These are phyloP conservation scores for Trichoderma gracile DNA, from an alignment of 2,329 filamentous ascomycete genomes.

Conservation along the genomic window DNA sequence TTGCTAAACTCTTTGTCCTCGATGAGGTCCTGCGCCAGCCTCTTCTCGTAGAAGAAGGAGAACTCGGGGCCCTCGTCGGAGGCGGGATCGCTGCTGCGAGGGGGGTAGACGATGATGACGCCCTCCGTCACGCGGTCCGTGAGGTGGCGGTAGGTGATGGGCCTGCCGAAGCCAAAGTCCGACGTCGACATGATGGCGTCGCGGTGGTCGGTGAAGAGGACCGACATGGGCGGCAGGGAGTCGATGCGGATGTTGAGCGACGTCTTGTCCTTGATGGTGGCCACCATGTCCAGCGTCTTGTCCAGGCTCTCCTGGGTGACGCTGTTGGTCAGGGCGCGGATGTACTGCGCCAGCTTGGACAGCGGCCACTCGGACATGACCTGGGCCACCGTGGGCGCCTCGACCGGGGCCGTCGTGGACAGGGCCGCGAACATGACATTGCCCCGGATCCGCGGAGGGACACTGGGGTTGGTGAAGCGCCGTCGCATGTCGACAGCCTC, in stretches of 20 bases:
- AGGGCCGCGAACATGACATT: constrained; percentile 18
- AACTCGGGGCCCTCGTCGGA: constrained; percentile 11
- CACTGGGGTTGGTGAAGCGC: not conserved
- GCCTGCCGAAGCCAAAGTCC: constrained; percentile 12
- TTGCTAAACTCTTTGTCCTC: constrained; percentile 10
- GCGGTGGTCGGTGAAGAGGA: constrained; percentile 10
- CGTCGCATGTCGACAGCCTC: constrained; percentile 17
- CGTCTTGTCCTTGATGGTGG: constrained; percentile 2
- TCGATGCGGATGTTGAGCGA: not conserved
- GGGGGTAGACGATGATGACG: not conserved
- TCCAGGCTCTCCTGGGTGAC: constrained; percentile 8
- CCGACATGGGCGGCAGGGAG: constrained; percentile 9
- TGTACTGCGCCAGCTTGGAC: constrained; percentile 6
- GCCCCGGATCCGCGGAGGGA: not conserved
- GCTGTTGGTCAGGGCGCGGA: constrained; percentile 10
- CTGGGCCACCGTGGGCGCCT: constrained; percentile 11
- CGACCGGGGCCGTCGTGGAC: not conserved
- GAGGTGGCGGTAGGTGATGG: constrained; percentile 12
- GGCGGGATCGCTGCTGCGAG: not conserved
- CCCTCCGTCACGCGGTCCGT: constrained; percentile 10
- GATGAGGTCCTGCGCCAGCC: not conserved
- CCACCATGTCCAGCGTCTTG: constrained; percentile 1
- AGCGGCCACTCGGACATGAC: constrained; percentile 13
- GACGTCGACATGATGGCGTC: not conserved
- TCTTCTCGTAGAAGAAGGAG: constrained; percentile 18